Evolutionary conservation across 768 basidiomycete genomes (phyloP).

Genomic region (Mycena maculata): DNA sequence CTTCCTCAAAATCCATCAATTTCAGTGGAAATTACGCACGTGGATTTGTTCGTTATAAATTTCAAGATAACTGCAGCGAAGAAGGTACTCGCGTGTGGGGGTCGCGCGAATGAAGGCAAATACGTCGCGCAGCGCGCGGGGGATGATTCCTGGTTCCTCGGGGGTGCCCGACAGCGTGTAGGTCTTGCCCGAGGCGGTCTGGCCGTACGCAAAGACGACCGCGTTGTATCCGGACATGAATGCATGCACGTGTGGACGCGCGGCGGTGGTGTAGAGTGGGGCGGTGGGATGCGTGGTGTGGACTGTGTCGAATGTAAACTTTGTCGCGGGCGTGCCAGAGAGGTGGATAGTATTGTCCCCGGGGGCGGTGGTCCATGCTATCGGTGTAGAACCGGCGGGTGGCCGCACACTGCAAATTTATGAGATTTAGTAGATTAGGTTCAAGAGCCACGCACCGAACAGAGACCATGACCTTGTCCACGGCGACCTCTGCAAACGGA

Average conservation of each 20-base stretch:
- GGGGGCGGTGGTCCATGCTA: constrained; percentile 67
- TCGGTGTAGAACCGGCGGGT: constrained; percentile 57
- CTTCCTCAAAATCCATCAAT: too few relatives aligned
- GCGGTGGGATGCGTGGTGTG: constrained; percentile 85
- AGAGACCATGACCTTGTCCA: constrained; percentile 90
- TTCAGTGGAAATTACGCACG: too few relatives aligned
- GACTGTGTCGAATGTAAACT: constrained; percentile 80
- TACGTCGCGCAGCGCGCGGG: constrained; percentile 91
- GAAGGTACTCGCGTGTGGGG: constrained; percentile 87
- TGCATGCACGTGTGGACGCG: constrained; percentile 83
- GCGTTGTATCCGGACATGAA: constrained; percentile 98
- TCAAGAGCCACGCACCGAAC: constrained; percentile 63
- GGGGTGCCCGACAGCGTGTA: constrained; percentile 78
- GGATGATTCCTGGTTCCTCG: constrained; percentile 93
- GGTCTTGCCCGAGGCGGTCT: constrained; percentile 80
- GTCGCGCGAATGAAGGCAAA: constrained; percentile 86
- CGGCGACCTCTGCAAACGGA: constrained; percentile 67
- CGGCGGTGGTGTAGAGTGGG: constrained; percentile 80
- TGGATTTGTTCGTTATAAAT: constrained; percentile 95
- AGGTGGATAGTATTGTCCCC: constrained; percentile 64
- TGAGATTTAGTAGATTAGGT: constrained; percentile 15
- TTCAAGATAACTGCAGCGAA: constrained; percentile 95
- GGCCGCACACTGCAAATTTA: constrained; percentile 63
- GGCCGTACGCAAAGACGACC: constrained; percentile 94
- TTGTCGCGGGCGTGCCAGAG: constrained; percentile 56